These are phyloP conservation scores for Xylariaceae sp. DNA, from an alignment of 2,329 filamentous ascomycete species.

Conservation along the genomic window DNA sequence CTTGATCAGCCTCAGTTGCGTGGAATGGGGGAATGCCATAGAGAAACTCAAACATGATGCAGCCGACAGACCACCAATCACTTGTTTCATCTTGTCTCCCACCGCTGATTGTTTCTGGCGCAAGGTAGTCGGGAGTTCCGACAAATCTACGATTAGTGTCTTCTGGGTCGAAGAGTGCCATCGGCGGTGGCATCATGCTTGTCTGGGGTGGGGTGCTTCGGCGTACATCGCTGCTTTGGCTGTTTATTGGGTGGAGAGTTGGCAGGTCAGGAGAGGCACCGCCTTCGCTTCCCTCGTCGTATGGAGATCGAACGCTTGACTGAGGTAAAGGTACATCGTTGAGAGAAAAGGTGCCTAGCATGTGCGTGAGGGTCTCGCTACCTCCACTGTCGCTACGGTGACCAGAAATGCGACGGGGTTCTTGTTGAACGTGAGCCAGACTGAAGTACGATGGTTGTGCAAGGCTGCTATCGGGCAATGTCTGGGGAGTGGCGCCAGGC, in stretches of 20 bases:
- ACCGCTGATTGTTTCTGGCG: conserved; percentile 93
- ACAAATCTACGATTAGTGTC: conserved; percentile 92
- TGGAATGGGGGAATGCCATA: conserved; percentile 94
- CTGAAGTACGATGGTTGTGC: conserved; percentile 92
- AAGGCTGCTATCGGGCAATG: conserved; percentile 75
- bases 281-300: conserved; percentile 71
- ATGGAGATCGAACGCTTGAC: conserved; percentile 52
- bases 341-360: conserved; percentile 76
- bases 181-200: conserved; percentile 80
- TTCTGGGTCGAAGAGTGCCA: conserved; percentile 92
- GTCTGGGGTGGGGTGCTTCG: conserved; percentile 59
- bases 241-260: conserved; percentile 53
- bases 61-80: conserved; percentile 99
- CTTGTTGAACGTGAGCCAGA: conserved; percentile 54
- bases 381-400: conserved; percentile 89
- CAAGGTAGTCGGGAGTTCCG: conserved; percentile 93
- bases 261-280: conserved; percentile 75
- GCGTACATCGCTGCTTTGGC: conserved; percentile 46
- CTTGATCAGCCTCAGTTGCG: conserved; percentile 80
- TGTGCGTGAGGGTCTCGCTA: conserved; percentile 76
- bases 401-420: conserved; percentile 68
- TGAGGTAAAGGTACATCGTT: conserved; percentile 49
- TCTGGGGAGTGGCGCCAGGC: conserved; percentile 77
- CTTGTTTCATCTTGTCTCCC: conserved; percentile 95
- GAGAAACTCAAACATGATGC: conserved; percentile 94